A percentile compares a stretch with the other conserved stretches of the same genome.
phyloP scores from a whole-genome alignment of 768 basidiomycete genomes.

The Boletus huronensis region DNA sequence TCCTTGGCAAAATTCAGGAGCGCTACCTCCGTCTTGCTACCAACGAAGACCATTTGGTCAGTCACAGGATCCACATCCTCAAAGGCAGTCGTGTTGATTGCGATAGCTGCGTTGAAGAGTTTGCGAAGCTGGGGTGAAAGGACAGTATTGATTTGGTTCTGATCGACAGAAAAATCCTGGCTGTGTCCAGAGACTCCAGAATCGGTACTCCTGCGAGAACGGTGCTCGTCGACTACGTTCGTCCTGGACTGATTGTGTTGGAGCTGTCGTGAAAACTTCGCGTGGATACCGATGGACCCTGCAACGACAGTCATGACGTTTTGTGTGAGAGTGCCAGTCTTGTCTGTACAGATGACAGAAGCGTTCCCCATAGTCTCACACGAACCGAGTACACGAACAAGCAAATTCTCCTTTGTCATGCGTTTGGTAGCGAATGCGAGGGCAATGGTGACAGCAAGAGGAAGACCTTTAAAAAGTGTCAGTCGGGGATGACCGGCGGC shows the following conservation, averaged over 20 bases:
- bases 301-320: conserved; percentile 97
- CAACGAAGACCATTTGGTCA: conserved; percentile 65
- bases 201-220: conserved; percentile 30
- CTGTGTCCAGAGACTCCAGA: conserved; percentile 38
- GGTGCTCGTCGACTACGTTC: conserved; percentile 59
- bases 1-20: conserved; percentile 82
- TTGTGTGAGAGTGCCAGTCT: conserved; percentile 94
- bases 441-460: conserved; percentile 93
- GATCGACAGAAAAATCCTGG: conserved; percentile 86
- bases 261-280: conserved; percentile 85
- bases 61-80: conserved; percentile 69
- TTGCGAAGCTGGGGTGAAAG: conserved; percentile 58
- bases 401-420: conserved; percentile 94
- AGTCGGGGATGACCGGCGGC: not conserved
- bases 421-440: conserved; percentile 96
- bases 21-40: conserved; percentile 95
- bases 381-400: conserved; percentile 93
- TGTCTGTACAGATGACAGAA: conserved; percentile 93
- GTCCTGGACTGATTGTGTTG: conserved; percentile 66
- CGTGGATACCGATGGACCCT: conserved; percentile 89
- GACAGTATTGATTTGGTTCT: conserved; percentile 59
- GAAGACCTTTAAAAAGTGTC: conserved; percentile 56
- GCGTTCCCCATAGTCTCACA: conserved; percentile 99
- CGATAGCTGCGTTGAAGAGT: conserved; percentile 81
- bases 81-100: conserved; percentile 93